These are phyloP conservation scores for Leccinum obscurum DNA, from an alignment of 768 basidiomycete species.

Conservation along the genomic window DNA sequence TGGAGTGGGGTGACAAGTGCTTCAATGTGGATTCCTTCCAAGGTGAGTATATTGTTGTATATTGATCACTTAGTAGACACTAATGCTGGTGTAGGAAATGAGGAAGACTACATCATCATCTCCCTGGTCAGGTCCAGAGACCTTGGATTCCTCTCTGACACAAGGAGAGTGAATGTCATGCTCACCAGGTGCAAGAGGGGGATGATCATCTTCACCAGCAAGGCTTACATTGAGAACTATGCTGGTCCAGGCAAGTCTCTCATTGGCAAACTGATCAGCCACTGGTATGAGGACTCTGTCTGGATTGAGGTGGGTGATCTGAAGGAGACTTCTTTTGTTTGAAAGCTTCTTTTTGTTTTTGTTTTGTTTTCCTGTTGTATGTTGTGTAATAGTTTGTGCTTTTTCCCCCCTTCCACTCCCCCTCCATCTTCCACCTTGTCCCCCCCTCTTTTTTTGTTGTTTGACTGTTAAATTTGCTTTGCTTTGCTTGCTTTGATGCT, in stretches of 20 bases:
- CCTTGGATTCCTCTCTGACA: constrained; percentile 66
- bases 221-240: constrained; percentile 55
- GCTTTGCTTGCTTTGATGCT: background rate
- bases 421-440: background rate
- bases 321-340: constrained; percentile 20
- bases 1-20: constrained; percentile 66
- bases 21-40: constrained; percentile 83
- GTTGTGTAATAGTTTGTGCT: constrained; percentile 2
- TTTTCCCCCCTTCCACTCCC: background rate
- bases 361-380: background rate
- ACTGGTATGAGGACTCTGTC: constrained; percentile 31
- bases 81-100: constrained; percentile 59
- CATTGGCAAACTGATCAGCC: constrained; percentile 39
- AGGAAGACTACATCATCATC: constrained; percentile 74
- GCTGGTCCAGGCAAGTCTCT: constrained; percentile 50
- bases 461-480: background rate
- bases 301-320: constrained; percentile 40
- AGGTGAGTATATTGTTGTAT: constrained; percentile 45
- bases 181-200: constrained; percentile 75
- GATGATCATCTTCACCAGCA: constrained; percentile 73
- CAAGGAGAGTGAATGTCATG: constrained; percentile 84
- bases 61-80: background rate
- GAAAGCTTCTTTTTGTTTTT: background rate
- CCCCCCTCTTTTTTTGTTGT: background rate
- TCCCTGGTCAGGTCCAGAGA: constrained; percentile 64